phyloP scores from a whole-genome alignment of 2,329 filamentous ascomycete species.

The Drechmeria coniospora region DNA sequence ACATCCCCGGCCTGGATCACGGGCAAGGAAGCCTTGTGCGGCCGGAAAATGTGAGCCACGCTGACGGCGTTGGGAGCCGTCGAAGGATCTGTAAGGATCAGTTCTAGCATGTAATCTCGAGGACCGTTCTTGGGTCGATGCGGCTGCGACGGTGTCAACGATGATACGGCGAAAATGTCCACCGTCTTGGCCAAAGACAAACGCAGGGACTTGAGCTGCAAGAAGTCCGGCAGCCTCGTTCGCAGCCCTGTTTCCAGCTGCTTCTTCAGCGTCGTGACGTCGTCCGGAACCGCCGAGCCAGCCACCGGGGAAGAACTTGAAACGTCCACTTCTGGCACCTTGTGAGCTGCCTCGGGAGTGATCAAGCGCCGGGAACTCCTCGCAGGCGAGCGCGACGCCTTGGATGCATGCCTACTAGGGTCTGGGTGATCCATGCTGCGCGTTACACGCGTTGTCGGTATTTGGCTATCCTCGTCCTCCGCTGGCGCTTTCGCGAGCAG shows the following conservation, averaged over 20 bases:
- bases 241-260: slow-evolving; percentile 31
- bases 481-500: slow-evolving; percentile 9
- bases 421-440: slow-evolving; percentile 10
- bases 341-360: slow-evolving; percentile 9
- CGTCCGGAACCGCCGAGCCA: slow-evolving; percentile 11
- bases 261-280: slow-evolving; percentile 23
- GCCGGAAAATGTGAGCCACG: slow-evolving; percentile 42
- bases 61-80: slow-evolving; percentile 32
- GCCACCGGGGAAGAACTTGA: too few relatives aligned
- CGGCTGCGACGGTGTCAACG: slow-evolving; percentile 32
- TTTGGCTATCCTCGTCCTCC: slow-evolving; percentile 4
- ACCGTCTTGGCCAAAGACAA: slow-evolving; percentile 30
- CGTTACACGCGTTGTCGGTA: slow-evolving; percentile 5
- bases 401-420: neutral
- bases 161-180: slow-evolving; percentile 40
- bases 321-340: slow-evolving; percentile 11
- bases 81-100: slow-evolving; percentile 41
- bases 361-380: too few relatives aligned
- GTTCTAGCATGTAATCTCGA: slow-evolving; percentile 42
- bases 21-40: slow-evolving; percentile 41
- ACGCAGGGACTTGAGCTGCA: slow-evolving; percentile 36
- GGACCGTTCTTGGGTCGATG: slow-evolving; percentile 40
- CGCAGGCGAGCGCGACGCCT: too few relatives aligned
- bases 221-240: slow-evolving; percentile 35
- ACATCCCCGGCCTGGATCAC: slow-evolving; percentile 39